Evolutionary conservation across 768 basidiomycete species (phyloP).

Genomic region (Podaxis sp.): DNA sequence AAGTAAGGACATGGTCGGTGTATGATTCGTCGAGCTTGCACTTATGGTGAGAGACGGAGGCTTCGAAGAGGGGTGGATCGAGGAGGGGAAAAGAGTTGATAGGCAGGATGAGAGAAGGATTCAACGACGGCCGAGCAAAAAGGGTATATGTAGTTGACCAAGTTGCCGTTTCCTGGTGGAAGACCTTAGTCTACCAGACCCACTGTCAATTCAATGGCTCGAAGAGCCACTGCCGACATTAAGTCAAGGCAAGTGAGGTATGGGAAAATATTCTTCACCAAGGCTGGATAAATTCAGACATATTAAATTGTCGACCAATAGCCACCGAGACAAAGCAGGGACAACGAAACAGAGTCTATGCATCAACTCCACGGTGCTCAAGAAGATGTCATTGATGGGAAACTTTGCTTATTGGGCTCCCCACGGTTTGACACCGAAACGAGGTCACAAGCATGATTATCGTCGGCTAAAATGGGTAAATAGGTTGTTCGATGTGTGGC

Average conservation of each 20-base stretch:
- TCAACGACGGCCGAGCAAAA: not conserved
- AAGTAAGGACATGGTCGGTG: not conserved
- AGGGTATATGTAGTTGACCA: not conserved
- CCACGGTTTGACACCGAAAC: no score
- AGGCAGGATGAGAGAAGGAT: not conserved
- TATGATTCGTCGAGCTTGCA: not conserved
- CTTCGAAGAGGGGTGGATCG: not conserved
- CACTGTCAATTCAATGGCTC: not conserved
- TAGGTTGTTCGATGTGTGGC: not conserved
- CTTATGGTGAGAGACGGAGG: not conserved
- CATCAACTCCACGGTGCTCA: not conserved
- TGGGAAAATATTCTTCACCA: constrained; percentile 1
- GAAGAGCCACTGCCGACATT: not conserved
- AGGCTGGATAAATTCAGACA: not conserved
- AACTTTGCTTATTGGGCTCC: not conserved
- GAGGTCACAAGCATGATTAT: no score
- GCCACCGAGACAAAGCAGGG: not conserved
- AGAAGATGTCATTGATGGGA: not conserved
- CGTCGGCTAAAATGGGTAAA: no score
- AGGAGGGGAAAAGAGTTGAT: not conserved
- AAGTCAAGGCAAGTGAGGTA: not conserved
- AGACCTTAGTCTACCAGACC: not conserved
- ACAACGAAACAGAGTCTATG: not conserved
- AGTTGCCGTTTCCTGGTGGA: not conserved
- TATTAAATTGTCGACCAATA: not conserved